Percentiles rank a stretch among this genome's conserved stretches.
These are phyloP conservation scores for Kwoniella bestiolae DNA, from an alignment of 768 basidiomycete genomes.

Conservation along the genomic window DNA sequence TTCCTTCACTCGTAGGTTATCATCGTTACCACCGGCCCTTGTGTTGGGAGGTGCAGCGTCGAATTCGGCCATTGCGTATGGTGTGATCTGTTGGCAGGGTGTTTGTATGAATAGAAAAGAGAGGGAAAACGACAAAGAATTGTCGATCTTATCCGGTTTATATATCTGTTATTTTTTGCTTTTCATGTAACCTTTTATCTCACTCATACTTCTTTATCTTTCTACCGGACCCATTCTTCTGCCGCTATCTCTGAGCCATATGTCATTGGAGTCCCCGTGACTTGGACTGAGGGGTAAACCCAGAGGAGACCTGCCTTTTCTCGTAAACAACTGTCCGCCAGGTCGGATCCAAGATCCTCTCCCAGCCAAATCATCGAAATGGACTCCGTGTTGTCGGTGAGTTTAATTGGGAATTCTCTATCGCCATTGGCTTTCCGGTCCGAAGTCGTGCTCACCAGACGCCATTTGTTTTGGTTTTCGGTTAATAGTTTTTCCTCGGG, in stretches of 20 bases:
- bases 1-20: conserved; percentile 16
- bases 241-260: background rate
- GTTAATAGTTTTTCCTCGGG: no score
- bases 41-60: conserved; percentile 36
- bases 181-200: no score
- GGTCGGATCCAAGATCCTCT: background rate
- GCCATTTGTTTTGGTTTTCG: no score
- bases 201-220: background rate
- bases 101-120: background rate
- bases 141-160: background rate
- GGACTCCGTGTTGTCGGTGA: background rate
- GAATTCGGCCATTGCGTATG: conserved; percentile 19
- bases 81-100: background rate
- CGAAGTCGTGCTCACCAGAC: no score
- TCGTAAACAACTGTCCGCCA: background rate
- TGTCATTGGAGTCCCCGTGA: background rate
- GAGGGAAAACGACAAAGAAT: background rate
- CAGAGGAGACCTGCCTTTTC: background rate
- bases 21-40: conserved; percentile 24
- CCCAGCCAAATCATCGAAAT: background rate
- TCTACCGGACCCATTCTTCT: background rate
- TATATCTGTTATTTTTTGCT: background rate
- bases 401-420: background rate
- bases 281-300: background rate
- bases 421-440: background rate